These are phyloP conservation scores for Ceriops decandra DNA, from an alignment of 345 rosid genomes.

Conservation along the genomic window DNA sequence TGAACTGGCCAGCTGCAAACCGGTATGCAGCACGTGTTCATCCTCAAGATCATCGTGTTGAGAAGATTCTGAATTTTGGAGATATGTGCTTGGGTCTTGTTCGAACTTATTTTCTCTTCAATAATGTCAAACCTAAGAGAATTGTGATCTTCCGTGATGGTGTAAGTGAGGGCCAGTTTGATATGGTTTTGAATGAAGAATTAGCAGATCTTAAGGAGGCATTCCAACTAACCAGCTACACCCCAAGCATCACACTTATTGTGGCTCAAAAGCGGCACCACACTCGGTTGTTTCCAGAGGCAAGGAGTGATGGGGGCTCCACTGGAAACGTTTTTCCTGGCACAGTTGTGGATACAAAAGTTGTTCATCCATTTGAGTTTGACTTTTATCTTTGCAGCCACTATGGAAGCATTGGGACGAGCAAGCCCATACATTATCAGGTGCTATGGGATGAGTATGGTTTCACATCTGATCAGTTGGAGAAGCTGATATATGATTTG, in stretches of 20 bases:
- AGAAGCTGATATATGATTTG: constrained; percentile 67
- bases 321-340: constrained; percentile 68
- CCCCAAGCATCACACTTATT: constrained; percentile 62
- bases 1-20: constrained; percentile 89
- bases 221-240: constrained; percentile 34
- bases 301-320: constrained; percentile 32
- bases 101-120: constrained; percentile 37
- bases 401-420: constrained; percentile 71
- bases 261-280: constrained; percentile 82
- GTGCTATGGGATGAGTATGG: constrained; percentile 69
- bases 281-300: constrained; percentile 62
- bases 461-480: constrained; percentile 59
- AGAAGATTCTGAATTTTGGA: constrained; percentile 61
- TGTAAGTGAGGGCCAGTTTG: constrained; percentile 75
- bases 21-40: constrained; percentile 72
- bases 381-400: constrained; percentile 81
- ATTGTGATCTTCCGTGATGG: constrained; percentile 85
- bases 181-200: constrained; percentile 79
- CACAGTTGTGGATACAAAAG: constrained; percentile 65
- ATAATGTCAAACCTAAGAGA: constrained; percentile 46
- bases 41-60: constrained; percentile 57
- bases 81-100: constrained; percentile 68
- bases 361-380: constrained; percentile 72
- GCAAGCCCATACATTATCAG: constrained; percentile 84
- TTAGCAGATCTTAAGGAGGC: constrained; percentile 48